These are phyloP conservation scores for Spathaspora sp. DNA, from an alignment of 805 yeast genomes.

Conservation along the genomic window DNA sequence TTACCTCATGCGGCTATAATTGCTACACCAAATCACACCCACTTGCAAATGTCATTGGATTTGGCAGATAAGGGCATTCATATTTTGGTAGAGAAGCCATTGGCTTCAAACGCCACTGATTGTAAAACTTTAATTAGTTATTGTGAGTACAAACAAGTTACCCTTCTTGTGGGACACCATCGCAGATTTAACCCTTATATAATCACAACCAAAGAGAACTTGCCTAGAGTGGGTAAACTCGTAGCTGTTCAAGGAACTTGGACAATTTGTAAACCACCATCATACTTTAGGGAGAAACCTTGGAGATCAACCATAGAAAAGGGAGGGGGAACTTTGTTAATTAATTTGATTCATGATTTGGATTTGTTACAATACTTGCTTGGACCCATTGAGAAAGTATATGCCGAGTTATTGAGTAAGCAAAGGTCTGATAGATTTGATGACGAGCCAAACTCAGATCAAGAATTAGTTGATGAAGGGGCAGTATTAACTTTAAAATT, in stretches of 20 bases:
- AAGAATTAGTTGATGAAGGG: conserved; percentile 35
- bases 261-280: conserved; percentile 33
- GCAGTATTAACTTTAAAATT: conserved; percentile 37
- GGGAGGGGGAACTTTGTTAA: conserved; percentile 40
- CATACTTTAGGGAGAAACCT: conserved; percentile 31
- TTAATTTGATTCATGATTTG: conserved; percentile 40
- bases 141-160: conserved; percentile 21
- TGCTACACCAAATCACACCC: conserved; percentile 42
- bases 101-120: conserved; percentile 31
- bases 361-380: conserved; percentile 38
- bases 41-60: conserved; percentile 27
- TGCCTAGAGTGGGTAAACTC: conserved; percentile 26
- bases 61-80: conserved; percentile 35
- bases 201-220: conserved; percentile 31
- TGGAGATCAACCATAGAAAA: conserved; percentile 33
- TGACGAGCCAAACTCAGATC: conserved; percentile 3
- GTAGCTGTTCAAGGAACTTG: conserved; percentile 41
- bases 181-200: conserved; percentile 41
- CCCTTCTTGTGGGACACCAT: conserved; percentile 39
- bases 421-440: conserved; percentile 23
- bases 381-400: conserved; percentile 37
- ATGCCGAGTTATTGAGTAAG: conserved; percentile 33
- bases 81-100: conserved; percentile 38
- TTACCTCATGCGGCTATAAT: conserved; percentile 39
- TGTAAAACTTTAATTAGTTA: conserved; percentile 29